A percentile compares a stretch with the other conserved stretches of the same genome.
Conservation (phyloP, 2,329 filamentous ascomycete genomes). For the Sarocladium strictum region DNA sequence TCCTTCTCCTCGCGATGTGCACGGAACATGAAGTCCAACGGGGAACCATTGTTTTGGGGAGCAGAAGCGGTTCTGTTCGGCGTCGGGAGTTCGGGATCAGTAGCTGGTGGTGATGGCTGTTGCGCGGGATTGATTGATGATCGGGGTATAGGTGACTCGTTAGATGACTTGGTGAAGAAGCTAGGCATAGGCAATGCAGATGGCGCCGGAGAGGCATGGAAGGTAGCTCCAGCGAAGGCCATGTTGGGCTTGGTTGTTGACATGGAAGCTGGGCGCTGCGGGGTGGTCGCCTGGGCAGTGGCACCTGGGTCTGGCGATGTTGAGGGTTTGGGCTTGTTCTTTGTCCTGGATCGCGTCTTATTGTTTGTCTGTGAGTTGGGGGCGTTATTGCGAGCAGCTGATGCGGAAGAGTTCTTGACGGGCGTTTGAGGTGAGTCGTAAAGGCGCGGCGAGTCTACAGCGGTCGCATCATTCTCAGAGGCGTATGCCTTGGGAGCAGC, state of each 20-base stretch:
- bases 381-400: slow-evolving; percentile 22
- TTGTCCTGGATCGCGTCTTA: slow-evolving; percentile 22
- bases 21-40: slow-evolving; percentile 84
- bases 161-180: slow-evolving; percentile 71
- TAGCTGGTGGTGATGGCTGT: slow-evolving; percentile 46
- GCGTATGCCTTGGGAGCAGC: slow-evolving; percentile 49
- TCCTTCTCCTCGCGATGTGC: slow-evolving; percentile 77
- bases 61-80: slow-evolving; percentile 25
- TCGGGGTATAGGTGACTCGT: slow-evolving; percentile 47
- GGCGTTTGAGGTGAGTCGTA: slow-evolving; percentile 39
- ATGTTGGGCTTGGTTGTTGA: slow-evolving; percentile 41
- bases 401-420: slow-evolving; percentile 33
- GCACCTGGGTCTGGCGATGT: slow-evolving; percentile 34
- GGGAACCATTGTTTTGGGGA: slow-evolving; percentile 53
- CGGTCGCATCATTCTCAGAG: slow-evolving; percentile 47
- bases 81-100: slow-evolving; percentile 44
- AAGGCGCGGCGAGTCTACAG: slow-evolving; percentile 26
- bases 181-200: slow-evolving; percentile 86
- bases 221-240: slow-evolving; percentile 87
- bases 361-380: slow-evolving; percentile 12
- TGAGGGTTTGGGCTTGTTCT: slow-evolving; percentile 27
- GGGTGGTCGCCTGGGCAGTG: slow-evolving; percentile 32
- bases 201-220: slow-evolving; percentile 89
- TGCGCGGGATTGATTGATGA: background rate
- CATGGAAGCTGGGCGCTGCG: slow-evolving; percentile 33